These are phyloP conservation scores for Fusarium sp. DNA, from an alignment of 2,329 filamentous ascomycete species.

Conservation along the genomic window DNA sequence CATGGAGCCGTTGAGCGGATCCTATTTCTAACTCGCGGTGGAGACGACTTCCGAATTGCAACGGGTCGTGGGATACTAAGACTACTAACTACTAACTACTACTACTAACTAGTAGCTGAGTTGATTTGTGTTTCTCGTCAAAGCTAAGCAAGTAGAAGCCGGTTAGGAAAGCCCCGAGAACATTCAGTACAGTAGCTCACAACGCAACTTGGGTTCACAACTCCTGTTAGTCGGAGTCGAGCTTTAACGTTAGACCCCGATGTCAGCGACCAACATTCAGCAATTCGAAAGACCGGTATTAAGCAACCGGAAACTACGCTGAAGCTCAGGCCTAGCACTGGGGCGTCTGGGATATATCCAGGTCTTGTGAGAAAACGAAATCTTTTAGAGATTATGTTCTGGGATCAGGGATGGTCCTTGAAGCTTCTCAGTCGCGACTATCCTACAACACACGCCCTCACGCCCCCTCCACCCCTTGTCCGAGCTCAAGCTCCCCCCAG, in stretches of 20 bases:
- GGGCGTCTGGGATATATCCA: conserved; percentile 47
- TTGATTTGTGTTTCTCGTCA: conserved; percentile 17
- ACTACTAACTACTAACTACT: not conserved
- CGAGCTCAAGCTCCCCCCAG: conserved; percentile 44
- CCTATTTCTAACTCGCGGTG: conserved; percentile 34
- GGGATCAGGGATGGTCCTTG: conserved; percentile 46
- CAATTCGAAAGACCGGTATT: conserved; percentile 44
- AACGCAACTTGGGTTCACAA: conserved; percentile 17
- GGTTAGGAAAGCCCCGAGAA: not conserved
- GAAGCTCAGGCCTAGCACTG: conserved; percentile 46
- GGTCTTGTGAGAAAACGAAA: conserved; percentile 44
- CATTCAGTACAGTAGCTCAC: conserved; percentile 12
- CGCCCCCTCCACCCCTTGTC: conserved; percentile 45
- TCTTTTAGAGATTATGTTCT: conserved; percentile 47
- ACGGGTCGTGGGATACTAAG: conserved; percentile 26
- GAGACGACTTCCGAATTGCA: conserved; percentile 29
- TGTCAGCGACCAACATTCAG: conserved; percentile 25
- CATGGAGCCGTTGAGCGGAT: conserved; percentile 45
- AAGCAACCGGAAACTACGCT: conserved; percentile 42
- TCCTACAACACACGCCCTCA: conserved; percentile 32
- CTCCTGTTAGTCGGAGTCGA: conserved; percentile 16
- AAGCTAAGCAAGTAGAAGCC: not conserved
- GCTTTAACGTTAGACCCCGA: not conserved
- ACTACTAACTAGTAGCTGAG: conserved; percentile 9
- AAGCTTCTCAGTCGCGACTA: conserved; percentile 26